Evolutionary conservation across 164 flowering plant species (phyloP).

Genomic region (Liquidambar formosana): DNA sequence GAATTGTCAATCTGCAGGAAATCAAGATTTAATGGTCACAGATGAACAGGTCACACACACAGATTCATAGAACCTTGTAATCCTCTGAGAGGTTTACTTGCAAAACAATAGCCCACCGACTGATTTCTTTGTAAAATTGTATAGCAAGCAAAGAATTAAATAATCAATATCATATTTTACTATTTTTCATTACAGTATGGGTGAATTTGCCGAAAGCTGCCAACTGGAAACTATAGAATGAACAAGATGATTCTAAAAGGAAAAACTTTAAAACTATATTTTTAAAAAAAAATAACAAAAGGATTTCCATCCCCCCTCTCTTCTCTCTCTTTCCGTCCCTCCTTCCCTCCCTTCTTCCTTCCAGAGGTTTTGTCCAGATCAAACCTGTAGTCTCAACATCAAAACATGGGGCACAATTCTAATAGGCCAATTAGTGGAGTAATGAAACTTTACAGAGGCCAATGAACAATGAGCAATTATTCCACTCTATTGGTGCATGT

Average conservation of each 20-base stretch:
- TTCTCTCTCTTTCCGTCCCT: too few species aligned
- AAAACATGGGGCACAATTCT: neutral
- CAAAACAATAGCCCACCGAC: neutral
- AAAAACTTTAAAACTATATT: too few species aligned
- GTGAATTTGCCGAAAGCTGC: neutral
- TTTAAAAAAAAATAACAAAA: too few species aligned
- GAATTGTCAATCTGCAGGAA: too few species aligned
- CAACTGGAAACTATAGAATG: neutral
- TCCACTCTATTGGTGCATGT: slow-evolving; percentile 71
- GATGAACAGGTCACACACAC: too few species aligned
- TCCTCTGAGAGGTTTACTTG: too few species aligned
- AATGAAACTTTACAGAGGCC: slow-evolving; percentile 6
- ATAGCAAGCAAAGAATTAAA: too few species aligned
- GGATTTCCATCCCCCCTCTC: too few species aligned
- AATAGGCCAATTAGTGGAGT: neutral
- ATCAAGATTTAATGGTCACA: too few species aligned
- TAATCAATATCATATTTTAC: too few species aligned
- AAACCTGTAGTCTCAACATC: neutral
- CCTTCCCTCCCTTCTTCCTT: neutral
- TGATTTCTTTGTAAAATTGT: neutral
- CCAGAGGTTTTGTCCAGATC: neutral
- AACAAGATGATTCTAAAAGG: neutral
- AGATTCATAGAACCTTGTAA: too few species aligned
- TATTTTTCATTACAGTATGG: neutral
- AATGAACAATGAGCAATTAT: slow-evolving; percentile 16